Conservation (phyloP, 2,329 filamentous ascomycete genomes). For the Boeremia lycopersici region DNA sequence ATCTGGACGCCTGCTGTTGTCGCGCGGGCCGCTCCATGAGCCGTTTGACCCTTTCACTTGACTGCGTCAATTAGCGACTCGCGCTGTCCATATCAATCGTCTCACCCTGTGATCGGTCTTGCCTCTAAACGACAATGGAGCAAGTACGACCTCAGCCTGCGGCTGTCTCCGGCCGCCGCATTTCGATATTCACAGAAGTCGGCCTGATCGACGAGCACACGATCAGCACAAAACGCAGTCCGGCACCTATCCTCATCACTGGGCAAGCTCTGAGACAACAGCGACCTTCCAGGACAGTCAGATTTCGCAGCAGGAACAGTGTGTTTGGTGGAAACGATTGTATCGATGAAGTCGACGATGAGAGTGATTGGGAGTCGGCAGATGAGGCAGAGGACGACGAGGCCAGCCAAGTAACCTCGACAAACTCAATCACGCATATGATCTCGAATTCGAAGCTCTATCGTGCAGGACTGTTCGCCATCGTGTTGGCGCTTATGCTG, state of each 20-base stretch:
- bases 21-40: not conserved
- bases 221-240: slow-evolving; percentile 36
- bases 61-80: not conserved
- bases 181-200: slow-evolving; percentile 46
- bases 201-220: slow-evolving; percentile 45
- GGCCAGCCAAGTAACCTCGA: slow-evolving; percentile 1
- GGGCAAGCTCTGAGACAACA: slow-evolving; percentile 24
- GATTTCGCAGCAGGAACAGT: slow-evolving; percentile 41
- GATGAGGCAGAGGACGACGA: slow-evolving; percentile 35
- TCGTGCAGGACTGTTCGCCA: slow-evolving; percentile 35
- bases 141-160: slow-evolving; percentile 34
- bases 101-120: slow-evolving; percentile 3
- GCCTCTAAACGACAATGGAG: slow-evolving; percentile 30
- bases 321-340: slow-evolving; percentile 28
- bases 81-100: not conserved
- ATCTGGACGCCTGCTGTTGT: not conserved
- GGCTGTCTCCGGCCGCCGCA: slow-evolving; percentile 30
- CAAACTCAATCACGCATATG: slow-evolving; percentile 3
- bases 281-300: slow-evolving; percentile 36
- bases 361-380: slow-evolving; percentile 38
- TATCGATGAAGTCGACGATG: slow-evolving; percentile 24
- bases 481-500: slow-evolving; percentile 42
- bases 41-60: slow-evolving; percentile 8
- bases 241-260: slow-evolving; percentile 31
- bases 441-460: slow-evolving; percentile 32